Evolutionary conservation across 345 rosid species (phyloP).

Genomic region (Eucalyptus pumila): DNA sequence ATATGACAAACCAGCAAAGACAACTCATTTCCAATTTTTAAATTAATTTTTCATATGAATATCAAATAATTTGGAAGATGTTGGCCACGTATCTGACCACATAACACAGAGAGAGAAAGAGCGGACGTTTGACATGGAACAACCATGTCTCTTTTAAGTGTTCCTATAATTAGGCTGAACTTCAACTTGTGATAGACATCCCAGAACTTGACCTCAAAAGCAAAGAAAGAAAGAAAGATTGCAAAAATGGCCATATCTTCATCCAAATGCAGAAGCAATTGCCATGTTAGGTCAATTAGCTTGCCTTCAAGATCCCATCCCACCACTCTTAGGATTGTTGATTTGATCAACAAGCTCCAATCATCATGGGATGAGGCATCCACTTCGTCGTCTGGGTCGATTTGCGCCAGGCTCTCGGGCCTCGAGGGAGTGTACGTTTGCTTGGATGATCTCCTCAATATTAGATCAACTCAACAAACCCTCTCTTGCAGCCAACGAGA

Average conservation of each 20-base stretch:
- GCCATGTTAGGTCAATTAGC: slow-evolving; percentile 40
- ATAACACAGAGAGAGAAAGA: not conserved
- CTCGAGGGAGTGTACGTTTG: slow-evolving; percentile 31
- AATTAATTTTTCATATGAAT: not conserved
- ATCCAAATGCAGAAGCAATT: not conserved
- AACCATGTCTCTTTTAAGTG: not conserved
- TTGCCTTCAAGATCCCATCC: slow-evolving; percentile 72
- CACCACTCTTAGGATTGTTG: slow-evolving; percentile 18
- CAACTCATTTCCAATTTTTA: not conserved
- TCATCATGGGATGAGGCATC: slow-evolving; percentile 7
- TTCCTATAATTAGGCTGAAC: not conserved
- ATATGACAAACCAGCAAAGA: not conserved
- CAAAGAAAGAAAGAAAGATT: not conserved
- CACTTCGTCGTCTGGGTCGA: slow-evolving; percentile 4
- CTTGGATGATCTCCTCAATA: slow-evolving; percentile 35
- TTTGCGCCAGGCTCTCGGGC: slow-evolving; percentile 16
- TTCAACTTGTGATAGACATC: not conserved
- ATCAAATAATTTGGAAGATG: not conserved
- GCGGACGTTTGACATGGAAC: not conserved
- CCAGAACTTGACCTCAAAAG: not conserved
- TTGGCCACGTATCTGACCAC: not conserved
- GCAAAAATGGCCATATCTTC: slow-evolving; percentile 10
- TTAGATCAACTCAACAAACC: slow-evolving; percentile 38
- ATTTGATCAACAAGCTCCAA: slow-evolving; percentile 37
- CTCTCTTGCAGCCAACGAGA: slow-evolving; percentile 12